Evolutionary conservation across 1,284 basidiomycete genomes (phyloP).

Genomic region (Vanrija pseudolonga): DNA sequence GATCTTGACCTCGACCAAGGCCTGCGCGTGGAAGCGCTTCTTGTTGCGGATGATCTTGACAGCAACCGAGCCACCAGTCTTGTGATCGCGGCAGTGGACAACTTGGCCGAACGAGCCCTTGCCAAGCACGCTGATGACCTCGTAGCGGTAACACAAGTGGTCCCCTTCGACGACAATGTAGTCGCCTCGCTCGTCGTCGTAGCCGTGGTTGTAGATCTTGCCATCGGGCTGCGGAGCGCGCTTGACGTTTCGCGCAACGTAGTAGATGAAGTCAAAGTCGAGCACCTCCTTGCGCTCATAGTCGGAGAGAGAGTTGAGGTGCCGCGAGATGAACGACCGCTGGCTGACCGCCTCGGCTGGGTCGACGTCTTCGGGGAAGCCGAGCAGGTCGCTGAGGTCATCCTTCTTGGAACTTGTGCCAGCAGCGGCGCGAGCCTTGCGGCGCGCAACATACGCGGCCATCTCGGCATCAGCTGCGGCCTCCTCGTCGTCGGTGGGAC

Average conservation of each 20-base stretch:
- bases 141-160: constrained; percentile 94
- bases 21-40: constrained; percentile 98
- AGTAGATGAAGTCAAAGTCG: constrained; percentile 83
- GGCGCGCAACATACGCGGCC: constrained; percentile 85
- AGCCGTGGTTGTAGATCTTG: constrained; percentile 85
- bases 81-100: constrained; percentile 90
- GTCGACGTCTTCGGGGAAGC: constrained; percentile 83
- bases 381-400: constrained; percentile 81
- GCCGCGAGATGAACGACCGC: constrained; percentile 47
- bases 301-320: constrained; percentile 63
- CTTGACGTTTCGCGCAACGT: constrained; percentile 33
- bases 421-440: constrained; percentile 77
- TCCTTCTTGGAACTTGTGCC: constrained; percentile 62
- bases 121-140: constrained; percentile 85
- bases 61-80: constrained; percentile 92
- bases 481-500: constrained; percentile 83
- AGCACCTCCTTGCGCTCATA: constrained; percentile 90
- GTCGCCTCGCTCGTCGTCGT: constrained; percentile 97
- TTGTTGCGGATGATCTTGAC: constrained; percentile 99
- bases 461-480: constrained; percentile 91
- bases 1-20: constrained; percentile 97
- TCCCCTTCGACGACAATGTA: constrained; percentile 87
- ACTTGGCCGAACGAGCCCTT: constrained; percentile 99
- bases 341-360: constrained; percentile 69
- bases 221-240: constrained; percentile 55